Percentiles rank a stretch among this genome's conserved stretches.
phyloP scores from a whole-genome alignment of 2,329 filamentous ascomycete species.

The Pochonia chlamydosporia region DNA sequence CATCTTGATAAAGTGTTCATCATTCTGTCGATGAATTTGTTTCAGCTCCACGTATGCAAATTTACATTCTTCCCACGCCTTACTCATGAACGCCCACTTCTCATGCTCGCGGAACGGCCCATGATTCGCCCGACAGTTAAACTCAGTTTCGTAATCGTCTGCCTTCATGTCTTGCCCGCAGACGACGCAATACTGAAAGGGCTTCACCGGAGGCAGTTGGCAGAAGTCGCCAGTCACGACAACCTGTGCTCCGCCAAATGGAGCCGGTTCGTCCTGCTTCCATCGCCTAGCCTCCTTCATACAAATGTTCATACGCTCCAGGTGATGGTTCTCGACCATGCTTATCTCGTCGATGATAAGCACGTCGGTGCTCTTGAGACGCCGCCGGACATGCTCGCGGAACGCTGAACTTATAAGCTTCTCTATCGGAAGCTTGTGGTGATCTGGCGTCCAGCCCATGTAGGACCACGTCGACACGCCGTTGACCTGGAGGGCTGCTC shows the following conservation, averaged over 20 bases:
- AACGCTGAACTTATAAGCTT: neutral
- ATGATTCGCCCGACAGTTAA: neutral
- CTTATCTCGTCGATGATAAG: slow-evolving; percentile 62
- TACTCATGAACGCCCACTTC: slow-evolving; percentile 56
- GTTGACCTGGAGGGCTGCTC: slow-evolving; percentile 49
- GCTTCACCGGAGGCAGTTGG: slow-evolving; percentile 53
- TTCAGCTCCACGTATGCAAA: slow-evolving; percentile 49
- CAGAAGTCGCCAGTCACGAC: slow-evolving; percentile 44
- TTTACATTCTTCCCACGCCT: slow-evolving; percentile 46
- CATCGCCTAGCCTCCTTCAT: slow-evolving; percentile 24
- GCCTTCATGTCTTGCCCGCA: slow-evolving; percentile 16
- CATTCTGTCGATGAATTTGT: slow-evolving; percentile 52
- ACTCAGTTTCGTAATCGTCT: slow-evolving; percentile 1
- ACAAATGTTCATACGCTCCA: slow-evolving; percentile 16
- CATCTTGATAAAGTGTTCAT: slow-evolving; percentile 51
- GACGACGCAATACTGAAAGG: slow-evolving; percentile 31
- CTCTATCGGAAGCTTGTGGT: slow-evolving; percentile 1
- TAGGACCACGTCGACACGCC: slow-evolving; percentile 53
- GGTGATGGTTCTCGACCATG: slow-evolving; percentile 51
- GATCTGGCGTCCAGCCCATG: slow-evolving; percentile 45
- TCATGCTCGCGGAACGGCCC: slow-evolving; percentile 32
- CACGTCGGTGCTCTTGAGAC: slow-evolving; percentile 41
- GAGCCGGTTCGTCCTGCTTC: neutral
- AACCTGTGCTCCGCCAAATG: slow-evolving; percentile 21
- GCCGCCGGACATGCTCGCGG: slow-evolving; percentile 16